phyloP scores from a whole-genome alignment of 768 basidiomycete genomes.

The Hortiboletus flavorubellus region DNA sequence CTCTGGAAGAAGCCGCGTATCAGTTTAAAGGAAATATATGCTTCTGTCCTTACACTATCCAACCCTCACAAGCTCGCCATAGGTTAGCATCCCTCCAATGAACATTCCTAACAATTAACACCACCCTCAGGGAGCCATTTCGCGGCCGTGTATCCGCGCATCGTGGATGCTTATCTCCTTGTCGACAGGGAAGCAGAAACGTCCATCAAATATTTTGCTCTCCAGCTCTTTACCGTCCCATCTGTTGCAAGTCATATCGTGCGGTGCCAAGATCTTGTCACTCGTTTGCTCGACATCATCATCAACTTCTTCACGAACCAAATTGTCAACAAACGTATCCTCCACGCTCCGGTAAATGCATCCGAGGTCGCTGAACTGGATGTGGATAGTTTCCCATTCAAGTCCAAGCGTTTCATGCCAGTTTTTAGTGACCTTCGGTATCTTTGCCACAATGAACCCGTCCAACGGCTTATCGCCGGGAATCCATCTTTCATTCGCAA shows the following conservation, averaged over 20 bases:
- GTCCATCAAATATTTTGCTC: slow-evolving; percentile 88
- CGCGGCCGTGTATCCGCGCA: slow-evolving; percentile 76
- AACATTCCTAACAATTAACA: slow-evolving; percentile 4
- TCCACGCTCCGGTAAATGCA: slow-evolving; percentile 25
- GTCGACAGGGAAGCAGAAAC: slow-evolving; percentile 94
- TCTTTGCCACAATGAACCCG: slow-evolving; percentile 74
- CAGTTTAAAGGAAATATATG: slow-evolving; percentile 80
- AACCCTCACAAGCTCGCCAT: slow-evolving; percentile 73
- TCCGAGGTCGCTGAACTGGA: slow-evolving; percentile 47
- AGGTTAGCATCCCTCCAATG: slow-evolving; percentile 42
- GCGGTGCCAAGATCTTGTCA: slow-evolving; percentile 65
- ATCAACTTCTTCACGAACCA: slow-evolving; percentile 92
- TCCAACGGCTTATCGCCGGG: slow-evolving; percentile 74
- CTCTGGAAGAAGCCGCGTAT: slow-evolving; percentile 84
- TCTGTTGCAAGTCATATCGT: slow-evolving; percentile 80
- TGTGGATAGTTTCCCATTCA: slow-evolving; percentile 84
- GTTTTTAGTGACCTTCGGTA: slow-evolving; percentile 90
- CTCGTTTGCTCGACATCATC: slow-evolving; percentile 78
- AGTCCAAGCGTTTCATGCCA: slow-evolving; percentile 94
- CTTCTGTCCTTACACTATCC: slow-evolving; percentile 66
- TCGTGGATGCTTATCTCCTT: slow-evolving; percentile 89
- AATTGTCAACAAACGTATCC: slow-evolving; percentile 67
- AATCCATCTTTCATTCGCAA: slow-evolving; percentile 64
- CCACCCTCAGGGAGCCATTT: slow-evolving; percentile 67
- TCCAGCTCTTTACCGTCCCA: slow-evolving; percentile 91